These are phyloP conservation scores for Alloascoidea hylecoeti DNA, from an alignment of 805 yeast genomes.

Conservation along the genomic window DNA sequence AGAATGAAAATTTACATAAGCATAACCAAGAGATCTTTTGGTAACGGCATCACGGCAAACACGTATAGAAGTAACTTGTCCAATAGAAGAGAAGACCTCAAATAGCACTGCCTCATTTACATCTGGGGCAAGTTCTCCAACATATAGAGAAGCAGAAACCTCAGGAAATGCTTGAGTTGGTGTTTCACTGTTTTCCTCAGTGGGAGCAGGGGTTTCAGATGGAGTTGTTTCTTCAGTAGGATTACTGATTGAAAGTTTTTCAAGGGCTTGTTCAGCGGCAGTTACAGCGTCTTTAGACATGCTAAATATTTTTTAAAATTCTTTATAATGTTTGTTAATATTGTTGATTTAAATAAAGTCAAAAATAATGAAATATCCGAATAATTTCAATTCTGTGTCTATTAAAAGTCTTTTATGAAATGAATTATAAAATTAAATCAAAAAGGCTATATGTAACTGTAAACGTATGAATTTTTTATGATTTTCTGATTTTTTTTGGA, in stretches of 20 bases:
- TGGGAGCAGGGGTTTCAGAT: constrained; percentile 3
- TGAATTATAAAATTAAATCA: too few species aligned
- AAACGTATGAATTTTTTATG: too few species aligned
- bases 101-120: constrained; percentile 73
- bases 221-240: constrained; percentile 6
- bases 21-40: constrained; percentile 82
- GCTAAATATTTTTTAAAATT: neutral
- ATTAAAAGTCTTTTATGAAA: too few species aligned
- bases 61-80: constrained; percentile 78
- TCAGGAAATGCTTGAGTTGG: constrained; percentile 28
- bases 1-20: constrained; percentile 77
- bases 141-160: constrained; percentile 63
- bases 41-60: constrained; percentile 86
- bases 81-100: constrained; percentile 73
- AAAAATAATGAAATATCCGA: neutral
- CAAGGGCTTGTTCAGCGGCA: constrained; percentile 20
- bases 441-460: too few species aligned
- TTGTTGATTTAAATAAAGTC: neutral
- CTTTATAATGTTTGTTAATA: neutral
- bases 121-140: constrained; percentile 71
- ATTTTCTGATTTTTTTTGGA: too few species aligned
- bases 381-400: too few species aligned
- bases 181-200: constrained; percentile 13
- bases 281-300: constrained; percentile 18
- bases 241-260: constrained; percentile 16